Base-by-base conservation (phyloP, 331 rosid genomes). In the Ulmus americana region DNA sequence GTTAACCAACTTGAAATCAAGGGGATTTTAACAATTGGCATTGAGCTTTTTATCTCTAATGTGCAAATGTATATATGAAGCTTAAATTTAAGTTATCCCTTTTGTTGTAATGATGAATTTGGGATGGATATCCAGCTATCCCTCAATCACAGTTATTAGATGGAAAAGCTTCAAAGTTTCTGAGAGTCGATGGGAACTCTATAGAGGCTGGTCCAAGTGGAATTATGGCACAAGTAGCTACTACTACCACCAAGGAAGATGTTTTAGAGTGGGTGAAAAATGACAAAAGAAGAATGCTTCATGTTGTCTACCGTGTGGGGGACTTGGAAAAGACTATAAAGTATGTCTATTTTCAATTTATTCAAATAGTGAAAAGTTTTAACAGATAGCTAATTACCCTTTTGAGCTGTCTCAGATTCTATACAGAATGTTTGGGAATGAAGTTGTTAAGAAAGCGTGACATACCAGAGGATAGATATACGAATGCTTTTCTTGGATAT, bases 121-220 rank as follows among this genome's bases (percentile, higher is more conserved):
- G 45, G 16, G n/a, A 14, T 45, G 44, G 64, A 56, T 76, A 6
- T 67, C 49, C 75, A 83, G 90, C 77, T 75, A 60, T 84, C 1
- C 90, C 90, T 35, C 84, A 84, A 54, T 63, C 81, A 8, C 65
- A 75, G 55, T 55, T 80, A 18, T 54, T 80, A 57, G 81, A 80
- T 55, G 73, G 73, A 65, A 81, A 79, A 77, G 85, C 69, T 64
- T 74, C 80, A 39, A 70, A 83, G 7, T 51, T 78, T 16, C 28
- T 52, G 15, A 45, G 62, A 69, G 79, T 65, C 15, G 83, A 74
- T 41, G 70, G 55, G 20, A 73, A 59, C 44, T 45, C 64, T 16
- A 2, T 35, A 22, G 71, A 49, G 66, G 79, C 74, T 61, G 16
- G 65, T 22, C 48, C 64, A 16, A 57, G 55, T 49, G 45, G 63